Evolutionary conservation across 768 basidiomycete species (phyloP), one percentile per base, ranked within the genome.

Genomic region (Serendipita indica): DNA sequence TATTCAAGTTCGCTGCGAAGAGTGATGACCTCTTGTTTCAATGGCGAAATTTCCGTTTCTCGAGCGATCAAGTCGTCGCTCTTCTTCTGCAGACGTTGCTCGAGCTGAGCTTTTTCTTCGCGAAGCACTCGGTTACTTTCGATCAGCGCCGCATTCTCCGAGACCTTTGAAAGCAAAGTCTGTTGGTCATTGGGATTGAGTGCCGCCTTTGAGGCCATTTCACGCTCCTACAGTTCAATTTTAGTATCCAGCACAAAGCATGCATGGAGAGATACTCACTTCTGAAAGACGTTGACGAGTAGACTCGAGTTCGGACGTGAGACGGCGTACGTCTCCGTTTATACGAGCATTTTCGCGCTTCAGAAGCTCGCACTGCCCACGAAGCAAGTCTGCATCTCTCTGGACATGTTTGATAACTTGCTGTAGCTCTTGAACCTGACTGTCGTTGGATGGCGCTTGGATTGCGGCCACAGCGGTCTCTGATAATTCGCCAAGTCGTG

Each of bases 401-500:
- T 54, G 20, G 12, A 54, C 10, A 54, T 54, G 49, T 1, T 54
- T 18, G 22, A 54, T 54, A 16, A 54, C 49, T 54, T 54, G 49
- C 22, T 54, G 49, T 2, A 54, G 30, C 30, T 20, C 49, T 2
- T 54, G 20, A 22, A 22, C 16, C 20, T 54, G 49, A 1, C n/a
- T 30, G 22, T 54, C 49, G 32, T 54, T 27, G 22, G 49, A 54
- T 20, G 49, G 20, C 10, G 4, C 12, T 10, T 54, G 49, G 20
- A 27, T 27, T 25, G 49, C 22, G 10, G 49, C 12, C 49, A 54
- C 57, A 34, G 39, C 57, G 14, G 41, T 32, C n/a, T 64, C 58
- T 14, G 66, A 62, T 1, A 64, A 60, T 45, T 63, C 63, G 45
- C 67, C 66, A 58, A 93, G 90, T n/a, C 82, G 80, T 13, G 84